phyloP scores from a whole-genome alignment of 73 alveolate genomes.

The Loxodes magnus region DNA sequence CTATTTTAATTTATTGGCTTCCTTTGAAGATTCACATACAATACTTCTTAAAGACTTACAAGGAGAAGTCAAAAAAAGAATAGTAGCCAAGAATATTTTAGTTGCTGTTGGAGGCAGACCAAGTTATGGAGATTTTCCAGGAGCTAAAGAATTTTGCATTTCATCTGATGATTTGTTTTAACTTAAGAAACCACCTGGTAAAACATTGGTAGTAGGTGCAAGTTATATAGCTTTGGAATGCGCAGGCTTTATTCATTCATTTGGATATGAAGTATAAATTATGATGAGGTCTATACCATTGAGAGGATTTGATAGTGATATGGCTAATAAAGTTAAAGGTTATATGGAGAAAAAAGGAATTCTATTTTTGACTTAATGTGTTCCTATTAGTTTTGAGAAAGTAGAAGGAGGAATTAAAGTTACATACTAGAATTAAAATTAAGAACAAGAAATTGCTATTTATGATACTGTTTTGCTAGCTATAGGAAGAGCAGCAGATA shows the following conservation, averaged over 20 bases:
- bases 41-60: conserved; percentile 64
- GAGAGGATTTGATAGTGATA: conserved; percentile 96
- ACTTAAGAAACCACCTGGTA: conserved; percentile 88
- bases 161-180: conserved; percentile 92
- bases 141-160: conserved; percentile 21
- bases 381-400: conserved; percentile 68
- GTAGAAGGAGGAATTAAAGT: conserved; percentile 49
- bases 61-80: conserved; percentile 63
- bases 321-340: conserved; percentile 82
- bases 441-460: conserved; percentile 49
- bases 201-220: conserved; percentile 98
- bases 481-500: conserved; percentile 82
- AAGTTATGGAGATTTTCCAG: conserved; percentile 8
- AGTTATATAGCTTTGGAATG: conserved; percentile 91
- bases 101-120: conserved; percentile 95
- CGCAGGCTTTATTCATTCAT: conserved; percentile 90
- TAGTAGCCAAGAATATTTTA: conserved; percentile 58
- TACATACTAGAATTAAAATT: conserved; percentile 52
- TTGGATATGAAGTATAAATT: conserved; percentile 89
- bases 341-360: conserved; percentile 80
- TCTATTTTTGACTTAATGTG: conserved; percentile 64
- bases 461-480: conserved; percentile 89
- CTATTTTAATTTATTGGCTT: conserved; percentile 88
- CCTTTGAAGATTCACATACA: conserved; percentile 85
- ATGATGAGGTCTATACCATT: conserved; percentile 91